Conservation (phyloP, 148 eudicot species). For the Vaccinium myrtillus region DNA sequence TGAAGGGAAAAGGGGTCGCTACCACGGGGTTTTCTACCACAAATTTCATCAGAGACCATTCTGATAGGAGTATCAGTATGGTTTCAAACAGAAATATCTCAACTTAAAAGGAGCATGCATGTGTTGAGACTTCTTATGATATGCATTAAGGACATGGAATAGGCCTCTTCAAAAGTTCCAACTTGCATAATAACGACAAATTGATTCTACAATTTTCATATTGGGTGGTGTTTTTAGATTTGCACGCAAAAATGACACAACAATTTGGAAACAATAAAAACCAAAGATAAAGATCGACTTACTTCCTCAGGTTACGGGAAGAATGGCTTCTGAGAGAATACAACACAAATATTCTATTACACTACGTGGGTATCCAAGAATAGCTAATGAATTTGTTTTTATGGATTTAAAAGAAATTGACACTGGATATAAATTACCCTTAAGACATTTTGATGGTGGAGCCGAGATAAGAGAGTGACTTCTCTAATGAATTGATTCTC, state of each 20-base stretch:
- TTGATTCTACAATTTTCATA: neutral
- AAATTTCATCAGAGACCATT: neutral
- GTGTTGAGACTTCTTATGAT: neutral
- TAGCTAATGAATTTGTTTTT: neutral
- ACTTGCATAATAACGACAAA: neutral
- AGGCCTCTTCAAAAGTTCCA: neutral
- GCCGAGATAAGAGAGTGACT: constrained; percentile 69
- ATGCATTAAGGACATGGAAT: neutral
- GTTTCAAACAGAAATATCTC: neutral
- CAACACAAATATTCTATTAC: neutral
- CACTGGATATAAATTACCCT: constrained; percentile 49
- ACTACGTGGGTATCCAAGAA: neutral
- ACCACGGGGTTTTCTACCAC: neutral
- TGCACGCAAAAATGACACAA: neutral
- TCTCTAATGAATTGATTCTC: constrained; percentile 81
- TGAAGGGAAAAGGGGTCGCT: neutral
- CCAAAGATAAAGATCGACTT: neutral
- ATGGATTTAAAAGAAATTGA: neutral
- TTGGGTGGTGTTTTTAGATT: neutral
- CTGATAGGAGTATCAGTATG: neutral
- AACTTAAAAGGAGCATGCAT: neutral
- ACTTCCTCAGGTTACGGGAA: neutral
- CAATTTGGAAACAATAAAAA: neutral
- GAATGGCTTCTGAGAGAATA: neutral
- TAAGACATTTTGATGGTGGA: constrained; percentile 74